Base-by-base conservation (phyloP, 1,284 basidiomycete species). In the Malassezia furfur region DNA sequence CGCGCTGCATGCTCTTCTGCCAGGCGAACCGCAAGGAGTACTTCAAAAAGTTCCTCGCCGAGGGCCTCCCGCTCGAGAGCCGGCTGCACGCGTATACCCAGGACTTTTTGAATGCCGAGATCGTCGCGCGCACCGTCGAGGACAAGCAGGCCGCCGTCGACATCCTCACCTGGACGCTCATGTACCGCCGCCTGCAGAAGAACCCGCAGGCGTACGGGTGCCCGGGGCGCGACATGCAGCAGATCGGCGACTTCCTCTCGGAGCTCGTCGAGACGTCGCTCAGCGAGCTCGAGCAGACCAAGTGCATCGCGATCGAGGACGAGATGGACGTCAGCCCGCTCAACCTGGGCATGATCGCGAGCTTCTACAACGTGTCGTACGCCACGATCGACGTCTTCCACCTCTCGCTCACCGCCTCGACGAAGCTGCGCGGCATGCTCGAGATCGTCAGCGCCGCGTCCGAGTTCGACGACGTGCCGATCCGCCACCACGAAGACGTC, bases 41-140 rank as follows among this genome's bases (percentile, higher is more conserved):
- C 76, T 96, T 94, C 81, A 96, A 93, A 78, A 98, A 98, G 77
- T 96, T 98, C 82, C 77, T 98, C 59, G 86, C 86, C 15, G 93
- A 98, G 76, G 93, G 91, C 14, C 78, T 98, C n/a, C 94, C 94
- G 3, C 91, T 98, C 65, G 93, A 98, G 86, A 75, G 81, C 86
- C 44, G 54, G n/a, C 59, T 74, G 4, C 50, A 61, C n/a, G 45
- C 59, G 21, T 67, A 62, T 47, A 72, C 79, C 89, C 91, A 96
- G 69, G 94, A 98, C 76, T 96, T 96, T 76, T 96, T 98, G 83
- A 83, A 98, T 60, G 89, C 93, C 1, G 94, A 99, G 78, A 94
- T 98, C 64, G 91, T 91, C 11, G 89, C 96, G 30, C 91, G 91
- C 79, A 98, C 93, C 3, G 94, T 99, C 60, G 91, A 96, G 78